Evolutionary conservation across 108 stramenopile species (phyloP).

Genomic region (Craspedostauros australis): DNA sequence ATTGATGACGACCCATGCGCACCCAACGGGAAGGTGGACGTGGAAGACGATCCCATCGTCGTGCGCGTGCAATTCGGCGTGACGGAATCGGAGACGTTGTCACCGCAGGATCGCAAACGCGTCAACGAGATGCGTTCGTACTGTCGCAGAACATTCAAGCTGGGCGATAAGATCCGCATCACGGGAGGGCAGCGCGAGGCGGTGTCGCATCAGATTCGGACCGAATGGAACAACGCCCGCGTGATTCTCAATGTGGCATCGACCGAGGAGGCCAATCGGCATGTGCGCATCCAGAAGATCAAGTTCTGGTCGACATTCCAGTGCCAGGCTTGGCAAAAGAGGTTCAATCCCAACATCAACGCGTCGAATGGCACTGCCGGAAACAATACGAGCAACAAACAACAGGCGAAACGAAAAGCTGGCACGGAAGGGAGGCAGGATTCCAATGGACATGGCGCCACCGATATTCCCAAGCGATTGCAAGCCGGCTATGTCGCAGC

Average conservation of each 20-base stretch:
- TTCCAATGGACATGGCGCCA: conserved; percentile 29
- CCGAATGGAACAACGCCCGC: conserved; percentile 9
- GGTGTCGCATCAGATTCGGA: neutral
- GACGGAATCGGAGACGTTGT: no score
- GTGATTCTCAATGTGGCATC: conserved; percentile 16
- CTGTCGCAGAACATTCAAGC: conserved; percentile 49
- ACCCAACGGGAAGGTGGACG: neutral
- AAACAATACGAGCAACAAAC: conserved; percentile 1
- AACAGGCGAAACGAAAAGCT: neutral
- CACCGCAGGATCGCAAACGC: neutral
- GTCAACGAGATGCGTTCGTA: conserved; percentile 42
- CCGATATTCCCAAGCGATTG: conserved; percentile 42
- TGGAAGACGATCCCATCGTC: conserved; percentile 15
- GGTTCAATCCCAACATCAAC: conserved; percentile 20
- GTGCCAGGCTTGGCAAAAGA: conserved; percentile 47
- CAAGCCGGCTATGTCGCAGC: conserved; percentile 53
- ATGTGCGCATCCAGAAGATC: conserved; percentile 6
- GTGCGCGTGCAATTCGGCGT: conserved; percentile 27
- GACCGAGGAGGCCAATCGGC: conserved; percentile 8
- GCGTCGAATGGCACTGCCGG: neutral
- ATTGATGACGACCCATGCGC: neutral
- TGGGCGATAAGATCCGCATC: conserved; percentile 53
- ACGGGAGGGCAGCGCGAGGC: conserved; percentile 19
- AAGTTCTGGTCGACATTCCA: conserved; percentile 40
- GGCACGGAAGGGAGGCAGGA: conserved; percentile 4